Evolutionary conservation across 2,329 filamentous ascomycete genomes (phyloP), one percentile per base, ranked within the genome.

Genomic region (Hansfordia pulvinata): DNA sequence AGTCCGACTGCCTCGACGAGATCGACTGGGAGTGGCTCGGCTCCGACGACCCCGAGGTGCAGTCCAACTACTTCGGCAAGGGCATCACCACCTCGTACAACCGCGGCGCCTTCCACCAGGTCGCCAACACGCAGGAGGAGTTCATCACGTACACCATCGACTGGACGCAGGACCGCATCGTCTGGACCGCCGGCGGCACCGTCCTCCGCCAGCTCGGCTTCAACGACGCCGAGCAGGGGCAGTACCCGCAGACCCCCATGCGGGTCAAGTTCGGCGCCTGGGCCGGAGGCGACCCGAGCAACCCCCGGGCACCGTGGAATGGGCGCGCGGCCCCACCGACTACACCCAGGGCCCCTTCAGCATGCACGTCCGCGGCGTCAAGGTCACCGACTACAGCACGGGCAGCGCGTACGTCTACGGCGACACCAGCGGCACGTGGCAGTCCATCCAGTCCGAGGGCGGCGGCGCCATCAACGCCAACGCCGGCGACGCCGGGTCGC

Each of bases 21-120:
- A 93, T 98, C 45, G 90, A 98, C 52, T 81, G 88, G 61, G 90
- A 98, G 54, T 96, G 86, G 83, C 69, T 98, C 14, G 90, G 90
- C 31, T 73, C 76, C 29, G 69, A 82, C 46, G 56, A 67, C 36
- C 59, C 62, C 30, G 65, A 93, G 52, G 81, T 93, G n/a, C 90
- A 98, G 55, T 80, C 76, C 40, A 98, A 98, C 56, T 98, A 93
- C 58, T 98, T 98, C 42, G 84, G 85, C 50, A 93, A 96, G 54
- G 90, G 88, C 28, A 67, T 81, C 39, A 86, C 83, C 0, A 76
- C 69, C 17, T 69, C 69, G n/a, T 93, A 88, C 60, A 84, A 92
- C 56, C 79, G 90, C 30, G 86, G 83, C 35, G 76, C 80, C 31
- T 86, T 83, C 50, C 82, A 92, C 51, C 56, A 70, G 60, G 75